A percentile compares a stretch with the other conserved stretches of the same genome.
Evolutionary conservation across 139 green algal genomes (phyloP).

Genomic region (Chlamydomonas eustigma): DNA sequence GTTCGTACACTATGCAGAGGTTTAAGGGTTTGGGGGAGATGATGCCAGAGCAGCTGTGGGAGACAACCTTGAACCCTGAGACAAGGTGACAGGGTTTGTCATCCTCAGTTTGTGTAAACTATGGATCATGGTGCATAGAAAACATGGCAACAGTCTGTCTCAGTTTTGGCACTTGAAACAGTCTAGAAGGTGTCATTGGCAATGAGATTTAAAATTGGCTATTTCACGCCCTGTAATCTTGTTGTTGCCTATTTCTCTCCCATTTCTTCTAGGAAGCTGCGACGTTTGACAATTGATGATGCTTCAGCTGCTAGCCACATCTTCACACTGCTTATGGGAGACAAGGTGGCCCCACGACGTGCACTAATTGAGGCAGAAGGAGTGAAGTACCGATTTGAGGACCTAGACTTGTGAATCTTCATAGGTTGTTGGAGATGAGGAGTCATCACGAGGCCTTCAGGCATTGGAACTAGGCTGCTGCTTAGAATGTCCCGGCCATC

Average conservation of each 20-base stretch:
- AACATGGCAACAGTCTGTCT: too few species aligned
- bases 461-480: too few species aligned
- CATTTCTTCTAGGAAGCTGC: conserved; percentile 47
- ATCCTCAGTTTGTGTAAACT: too few species aligned
- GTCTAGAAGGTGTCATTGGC: too few species aligned
- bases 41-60: conserved; percentile 98
- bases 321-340: conserved; percentile 89
- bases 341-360: conserved; percentile 40
- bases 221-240: too few species aligned
- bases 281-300: conserved; percentile 66
- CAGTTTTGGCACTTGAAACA: too few species aligned
- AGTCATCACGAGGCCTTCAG: too few species aligned
- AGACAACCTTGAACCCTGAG: conserved; percentile 90
- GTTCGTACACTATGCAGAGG: conserved; percentile 71
- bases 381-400: conserved; percentile 17
- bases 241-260: too few species aligned
- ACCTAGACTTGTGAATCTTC: conserved; percentile 48
- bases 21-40: conserved; percentile 99
- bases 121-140: too few species aligned
- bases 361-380: conserved; percentile 42
- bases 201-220: too few species aligned
- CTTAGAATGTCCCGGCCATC: too few species aligned
- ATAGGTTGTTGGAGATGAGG: too few species aligned
- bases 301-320: conserved; percentile 72
- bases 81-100: conserved; percentile 39